A percentile compares a stretch with the other conserved stretches of the same genome.
phyloP scores from a whole-genome alignment of 2,329 filamentous ascomycete species.

The Penicillium nordicum region DNA sequence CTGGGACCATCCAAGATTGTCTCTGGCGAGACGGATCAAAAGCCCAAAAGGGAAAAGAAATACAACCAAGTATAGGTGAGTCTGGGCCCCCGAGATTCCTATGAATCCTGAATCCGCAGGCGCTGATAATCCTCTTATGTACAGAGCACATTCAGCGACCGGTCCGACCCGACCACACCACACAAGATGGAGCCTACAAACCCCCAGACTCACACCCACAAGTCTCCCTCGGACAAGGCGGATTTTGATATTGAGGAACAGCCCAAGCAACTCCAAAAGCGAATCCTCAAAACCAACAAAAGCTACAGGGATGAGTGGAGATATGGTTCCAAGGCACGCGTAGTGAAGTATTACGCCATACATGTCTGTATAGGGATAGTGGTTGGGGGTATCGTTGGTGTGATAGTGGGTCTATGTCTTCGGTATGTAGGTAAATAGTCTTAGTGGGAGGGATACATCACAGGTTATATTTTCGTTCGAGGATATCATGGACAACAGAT shows the following conservation, averaged over 20 bases:
- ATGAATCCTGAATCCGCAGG: background rate
- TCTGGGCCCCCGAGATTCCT: too few species aligned
- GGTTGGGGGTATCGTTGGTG: background rate
- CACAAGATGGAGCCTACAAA: background rate
- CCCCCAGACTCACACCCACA: background rate
- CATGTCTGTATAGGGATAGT: background rate
- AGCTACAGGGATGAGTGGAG: background rate
- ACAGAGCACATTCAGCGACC: background rate
- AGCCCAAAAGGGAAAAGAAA: background rate
- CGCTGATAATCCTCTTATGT: background rate
- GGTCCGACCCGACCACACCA: too few species aligned
- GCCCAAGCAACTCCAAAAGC: background rate
- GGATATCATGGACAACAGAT: background rate
- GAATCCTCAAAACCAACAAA: background rate
- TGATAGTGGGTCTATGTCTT: background rate
- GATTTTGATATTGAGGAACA: background rate
- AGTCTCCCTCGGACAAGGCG: background rate
- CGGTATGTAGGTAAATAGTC: background rate
- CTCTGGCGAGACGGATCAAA: background rate
- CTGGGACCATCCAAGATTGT: background rate
- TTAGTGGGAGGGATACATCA: background rate
- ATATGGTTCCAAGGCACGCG: background rate
- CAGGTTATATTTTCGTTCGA: background rate
- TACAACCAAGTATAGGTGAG: background rate
- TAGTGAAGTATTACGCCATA: background rate